A percentile compares a stretch with the other conserved stretches of the same genome.
These are phyloP conservation scores for Didymella pomorum DNA, from an alignment of 2,329 filamentous ascomycete genomes.

Conservation along the genomic window DNA sequence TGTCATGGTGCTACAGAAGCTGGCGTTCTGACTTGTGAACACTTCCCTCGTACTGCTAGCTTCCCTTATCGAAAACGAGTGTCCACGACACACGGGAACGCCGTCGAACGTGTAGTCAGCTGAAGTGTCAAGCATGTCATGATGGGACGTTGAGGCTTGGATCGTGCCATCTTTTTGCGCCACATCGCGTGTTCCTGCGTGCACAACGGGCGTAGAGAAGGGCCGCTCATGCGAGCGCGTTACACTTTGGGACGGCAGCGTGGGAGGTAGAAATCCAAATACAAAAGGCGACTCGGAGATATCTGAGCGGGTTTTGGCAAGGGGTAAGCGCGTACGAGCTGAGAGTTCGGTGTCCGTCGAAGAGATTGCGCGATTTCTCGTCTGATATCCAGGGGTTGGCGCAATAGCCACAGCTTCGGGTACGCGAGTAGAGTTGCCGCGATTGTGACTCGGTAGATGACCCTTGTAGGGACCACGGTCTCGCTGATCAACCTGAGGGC, in stretches of 20 bases:
- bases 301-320: slow-evolving; percentile 9
- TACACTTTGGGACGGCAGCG: slow-evolving; percentile 23
- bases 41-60: slow-evolving; percentile 24
- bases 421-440: slow-evolving; percentile 5
- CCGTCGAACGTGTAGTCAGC: slow-evolving; percentile 36
- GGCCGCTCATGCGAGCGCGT: slow-evolving; percentile 25
- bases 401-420: slow-evolving; percentile 7
- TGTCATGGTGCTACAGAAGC: slow-evolving; percentile 47
- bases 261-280: slow-evolving; percentile 17
- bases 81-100: slow-evolving; percentile 29
- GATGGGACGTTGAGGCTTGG: slow-evolving; percentile 22
- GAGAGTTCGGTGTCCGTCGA: slow-evolving; percentile 6
- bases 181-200: slow-evolving; percentile 34
- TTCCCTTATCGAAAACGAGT: slow-evolving; percentile 31
- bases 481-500: slow-evolving; percentile 5
- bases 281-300: slow-evolving; percentile 8
- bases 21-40: slow-evolving; percentile 37
- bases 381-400: slow-evolving; percentile 17
- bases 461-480: neutral
- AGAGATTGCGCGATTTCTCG: slow-evolving; percentile 25
- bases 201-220: slow-evolving; percentile 28
- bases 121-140: slow-evolving; percentile 32
- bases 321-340: slow-evolving; percentile 18
- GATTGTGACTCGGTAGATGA: neutral
- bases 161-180: slow-evolving; percentile 24